Evolutionary conservation across 2,329 filamentous ascomycete genomes (phyloP), one percentile per base, ranked within the genome.

Genomic region (Diaporthe amygdali): DNA sequence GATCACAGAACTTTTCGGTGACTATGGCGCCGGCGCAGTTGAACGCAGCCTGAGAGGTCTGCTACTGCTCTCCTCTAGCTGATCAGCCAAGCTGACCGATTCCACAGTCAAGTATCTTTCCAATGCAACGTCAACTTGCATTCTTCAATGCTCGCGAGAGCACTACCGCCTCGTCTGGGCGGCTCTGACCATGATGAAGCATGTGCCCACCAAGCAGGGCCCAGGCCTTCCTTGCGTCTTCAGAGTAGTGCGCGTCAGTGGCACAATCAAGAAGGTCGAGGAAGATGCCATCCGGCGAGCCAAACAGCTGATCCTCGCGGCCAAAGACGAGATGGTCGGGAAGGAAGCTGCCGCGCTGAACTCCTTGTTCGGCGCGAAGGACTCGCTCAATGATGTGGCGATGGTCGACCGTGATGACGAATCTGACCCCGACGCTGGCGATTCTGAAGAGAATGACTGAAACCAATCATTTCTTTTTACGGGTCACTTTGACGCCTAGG

Each of bases 151-250:
- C 74, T 90, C 94, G 3, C 91, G 96, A 70, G 90, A 91, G 20
- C 92, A 97, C 75, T 97, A 95, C 80, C 89, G 94, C 56, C 88
- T 98, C 73, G 91, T 97, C 5, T 99, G 96, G 96, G 92, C 95
- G 0, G 94, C 95, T 0, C 84, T 99, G 67, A 94, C 94, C 0
- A 93, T 95, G 76, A 92, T 96, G 85, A 91, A 91, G 27, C 87
- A 83, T 20, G 84, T 98, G 0, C 94, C 90, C 9, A 81, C 88
- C 2, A 87, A 82, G 71, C 86, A 85, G 78, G 71, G 71, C 8
- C 56, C 66, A 5, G 88, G 89, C 30, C 85, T 87, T 71, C 86
- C 89, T 0, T 97, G 95, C 77, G 92, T 96, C 1, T 93, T 97
- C 74, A 91, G 92, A 55, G 95, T 99, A 17, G 90, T 97, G 8